Percentiles rank a stretch among this genome's conserved stretches.
Evolutionary conservation across 768 basidiomycete genomes (phyloP).

Genomic region (Pleurotus citrinopileatus): DNA sequence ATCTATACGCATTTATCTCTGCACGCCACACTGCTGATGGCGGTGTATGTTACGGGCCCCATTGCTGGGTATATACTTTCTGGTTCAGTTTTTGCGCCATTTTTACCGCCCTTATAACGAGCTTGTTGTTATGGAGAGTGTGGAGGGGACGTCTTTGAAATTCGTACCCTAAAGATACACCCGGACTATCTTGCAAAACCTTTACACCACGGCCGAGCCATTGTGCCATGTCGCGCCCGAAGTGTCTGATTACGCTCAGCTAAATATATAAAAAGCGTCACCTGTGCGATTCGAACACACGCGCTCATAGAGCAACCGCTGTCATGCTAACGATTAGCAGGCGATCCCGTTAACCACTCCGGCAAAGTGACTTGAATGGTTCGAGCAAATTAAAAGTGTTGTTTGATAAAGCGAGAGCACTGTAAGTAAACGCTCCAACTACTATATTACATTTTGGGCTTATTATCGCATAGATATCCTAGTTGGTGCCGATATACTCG

Average conservation of each 20-base stretch:
- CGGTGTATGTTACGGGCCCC: conserved; percentile 50
- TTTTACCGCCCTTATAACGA: conserved; percentile 39
- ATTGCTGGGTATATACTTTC: conserved; percentile 72
- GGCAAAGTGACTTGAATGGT: conserved; percentile 23
- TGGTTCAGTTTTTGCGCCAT: conserved; percentile 42
- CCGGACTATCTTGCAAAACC: too few species aligned
- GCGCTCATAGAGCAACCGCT: conserved; percentile 23
- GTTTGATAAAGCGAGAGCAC: not conserved
- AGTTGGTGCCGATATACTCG: conserved; percentile 38
- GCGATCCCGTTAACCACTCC: conserved; percentile 28
- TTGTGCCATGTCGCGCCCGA: too few species aligned
- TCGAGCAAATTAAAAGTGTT: not conserved
- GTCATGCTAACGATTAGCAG: conserved; percentile 16
- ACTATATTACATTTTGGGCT: not conserved
- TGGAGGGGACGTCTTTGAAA: conserved; percentile 59
- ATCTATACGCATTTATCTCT: conserved; percentile 72
- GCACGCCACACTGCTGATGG: conserved; percentile 42
- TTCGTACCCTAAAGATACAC: not conserved
- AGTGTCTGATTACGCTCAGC: not conserved
- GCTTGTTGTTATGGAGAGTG: conserved; percentile 54
- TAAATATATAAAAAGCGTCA: conserved; percentile 15
- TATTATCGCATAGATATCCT: not conserved
- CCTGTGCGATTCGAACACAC: conserved; percentile 29
- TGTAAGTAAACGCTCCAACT: not conserved
- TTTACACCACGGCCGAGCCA: too few species aligned